Evolutionary conservation across 805 yeast genomes (phyloP), one percentile per base, ranked within the genome.

Genomic region (Zygosaccharomyces rouxii): DNA sequence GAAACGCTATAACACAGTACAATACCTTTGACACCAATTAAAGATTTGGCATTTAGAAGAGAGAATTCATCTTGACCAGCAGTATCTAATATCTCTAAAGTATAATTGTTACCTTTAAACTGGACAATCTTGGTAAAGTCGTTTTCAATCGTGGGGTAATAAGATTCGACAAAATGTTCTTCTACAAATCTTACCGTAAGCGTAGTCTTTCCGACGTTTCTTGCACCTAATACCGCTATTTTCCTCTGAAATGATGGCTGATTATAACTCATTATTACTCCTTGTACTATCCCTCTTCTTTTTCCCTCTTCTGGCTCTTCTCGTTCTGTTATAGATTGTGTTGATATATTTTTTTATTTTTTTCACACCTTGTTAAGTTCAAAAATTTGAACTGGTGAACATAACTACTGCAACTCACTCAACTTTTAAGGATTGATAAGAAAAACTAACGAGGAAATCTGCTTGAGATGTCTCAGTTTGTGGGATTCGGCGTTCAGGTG

Each of bases 61-160:
- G 88, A 79, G 63, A 83, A 86, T 71, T 89, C 96, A 67, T 89
- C 96, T 71, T 88, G 95, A 6, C 97, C 97, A 0, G 96, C 96
- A 0, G 97, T 89, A 62, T 89, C 97, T 51, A 89, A 71, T 46
- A 89, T 86, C 64, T 89, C 96, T 22, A 90, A 79, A 46, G 83
- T 82, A 63, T 85, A 89, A 46, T 84, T 86, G 56, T 81, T 84
- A 52, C 84, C 85, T 52, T 84, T 79, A 65, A 84, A 79, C 50
- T 74, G 75, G 60, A 89, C 75, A 30, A 76, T 74, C 63, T 86
- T 88, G 62, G 81, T 75, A 67, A 86, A 86, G 67, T 86, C 90
- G 67, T 86, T 88, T 64, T 88, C 95, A 53, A 87, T 86, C 5
- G 97, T 89, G 26, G 97, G 97, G 66, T 88, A 89, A 68, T 89